Evolutionary conservation across 495 filamentous ascomycete species (phyloP), one percentile per base, ranked within the genome.

Genomic region (Poronia punctata): DNA sequence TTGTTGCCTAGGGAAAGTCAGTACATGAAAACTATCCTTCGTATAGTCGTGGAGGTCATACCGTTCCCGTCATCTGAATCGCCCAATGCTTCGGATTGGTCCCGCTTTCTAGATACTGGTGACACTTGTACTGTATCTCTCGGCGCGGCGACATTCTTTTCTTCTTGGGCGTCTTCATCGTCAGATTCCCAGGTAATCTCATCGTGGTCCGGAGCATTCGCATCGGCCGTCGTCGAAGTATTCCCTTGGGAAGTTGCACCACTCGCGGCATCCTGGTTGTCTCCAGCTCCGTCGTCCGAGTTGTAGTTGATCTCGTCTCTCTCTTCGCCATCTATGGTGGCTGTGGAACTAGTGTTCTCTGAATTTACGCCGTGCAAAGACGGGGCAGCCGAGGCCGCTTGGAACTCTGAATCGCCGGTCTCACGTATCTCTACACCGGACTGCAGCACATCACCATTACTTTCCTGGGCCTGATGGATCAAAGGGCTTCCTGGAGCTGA

Each of bases 111-210:
- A 27, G 48, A 49, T 38, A 51, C 19, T 25, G 51, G 47, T 48
- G 52, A 59, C 55, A 56, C 55, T 59, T 56, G 55, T 59, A 53
- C 55, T 45, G 47, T 36, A 42, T 44, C 35, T 29, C 45, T 49
- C n/a, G 47, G 26, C 22, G 36, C 39, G 36, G 38, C 45, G 15
- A 33, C 40, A 10, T 31, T 33, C 4, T 18, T 27, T 14, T 59
- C 57, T 55, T 39, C 38, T 61, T 58, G 30, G 49, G 5, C 59
- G 7, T 52, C 64, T 27, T 68, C 67, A 27, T 68, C 49, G 4
- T 62, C 60, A 45, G 64, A 71, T 49, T 68, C 66, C 55, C 55
- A 59, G 1, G 55, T 59, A 22, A 71, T 71, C 44, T 70, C 65
- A 28, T 68, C 66, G 16, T 56, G 49, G 5, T 49, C 15, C 4